Percentiles rank a stretch among this genome's conserved stretches.
Conservation (phyloP, 2,329 filamentous ascomycete genomes). For the Colletotrichum eremochloae region DNA sequence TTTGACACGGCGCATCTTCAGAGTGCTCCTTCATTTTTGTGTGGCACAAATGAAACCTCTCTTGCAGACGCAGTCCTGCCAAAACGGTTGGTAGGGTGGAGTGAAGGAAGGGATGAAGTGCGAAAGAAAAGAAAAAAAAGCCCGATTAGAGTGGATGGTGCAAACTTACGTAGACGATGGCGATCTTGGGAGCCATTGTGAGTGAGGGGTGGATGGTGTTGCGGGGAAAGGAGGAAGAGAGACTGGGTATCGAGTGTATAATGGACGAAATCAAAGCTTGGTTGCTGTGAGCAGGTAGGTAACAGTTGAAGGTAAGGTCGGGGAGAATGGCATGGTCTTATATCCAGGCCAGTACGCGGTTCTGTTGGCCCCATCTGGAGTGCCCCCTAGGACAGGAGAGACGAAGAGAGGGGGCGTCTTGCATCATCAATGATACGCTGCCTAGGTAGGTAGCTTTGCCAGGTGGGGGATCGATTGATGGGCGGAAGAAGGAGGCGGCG, state of each 20-base stretch:
- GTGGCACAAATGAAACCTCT: neutral
- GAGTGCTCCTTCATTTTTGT: neutral
- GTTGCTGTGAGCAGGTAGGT: neutral
- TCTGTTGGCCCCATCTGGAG: neutral
- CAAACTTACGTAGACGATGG: conserved; percentile 85
- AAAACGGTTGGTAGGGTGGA: neutral
- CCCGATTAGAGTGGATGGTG: conserved; percentile 33
- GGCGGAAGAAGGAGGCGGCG: neutral
- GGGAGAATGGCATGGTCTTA: conserved; percentile 23
- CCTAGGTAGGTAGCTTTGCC: no score
- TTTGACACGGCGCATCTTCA: neutral
- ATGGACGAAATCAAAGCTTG: neutral
- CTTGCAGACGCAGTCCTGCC: no score
- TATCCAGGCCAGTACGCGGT: conserved; percentile 17
- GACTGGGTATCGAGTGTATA: neutral
- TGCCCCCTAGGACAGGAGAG: neutral
- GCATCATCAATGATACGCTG: conserved; percentile 31
- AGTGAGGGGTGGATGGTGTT: conserved; percentile 40
- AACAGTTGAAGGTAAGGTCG: neutral
- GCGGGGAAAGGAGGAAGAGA: neutral
- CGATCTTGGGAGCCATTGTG: conserved; percentile 90
- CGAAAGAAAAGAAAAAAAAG: conserved; percentile 10
- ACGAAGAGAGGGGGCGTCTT: conserved; percentile 11
- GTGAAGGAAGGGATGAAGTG: neutral
- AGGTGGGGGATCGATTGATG: neutral